Conservation (phyloP, 2,329 filamentous ascomycete species). For the Tolypocladium ophioglossoides region DNA sequence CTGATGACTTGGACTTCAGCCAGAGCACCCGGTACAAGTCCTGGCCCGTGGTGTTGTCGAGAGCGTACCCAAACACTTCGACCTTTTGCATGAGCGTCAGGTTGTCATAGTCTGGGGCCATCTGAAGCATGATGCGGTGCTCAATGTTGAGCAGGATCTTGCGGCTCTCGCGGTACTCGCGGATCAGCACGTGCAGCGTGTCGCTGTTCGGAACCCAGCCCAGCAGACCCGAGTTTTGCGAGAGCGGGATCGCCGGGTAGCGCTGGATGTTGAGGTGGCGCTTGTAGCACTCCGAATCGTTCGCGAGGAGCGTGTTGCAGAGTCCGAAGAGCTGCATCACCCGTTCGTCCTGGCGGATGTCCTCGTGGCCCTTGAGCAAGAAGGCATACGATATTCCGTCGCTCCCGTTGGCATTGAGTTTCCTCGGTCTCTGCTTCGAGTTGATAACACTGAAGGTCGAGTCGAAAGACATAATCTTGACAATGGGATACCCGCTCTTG, state of each 20-base stretch:
- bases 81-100: conserved; percentile 99
- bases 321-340: conserved; percentile 99
- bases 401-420: conserved; percentile 78
- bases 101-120: conserved; percentile 98
- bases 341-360: conserved; percentile 96
- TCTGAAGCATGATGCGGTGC: conserved; percentile 98
- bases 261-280: conserved; percentile 92
- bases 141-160: conserved; percentile 99
- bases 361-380: conserved; percentile 95
- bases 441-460: conserved; percentile 84
- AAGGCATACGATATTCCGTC: conserved; percentile 85
- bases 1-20: conserved; percentile 97
- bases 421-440: conserved; percentile 91
- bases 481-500: conserved; percentile 63
- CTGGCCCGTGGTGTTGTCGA: conserved; percentile 98
- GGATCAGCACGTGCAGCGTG: conserved; percentile 90
- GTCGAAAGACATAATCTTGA: conserved; percentile 83
- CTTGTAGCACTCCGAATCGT: conserved; percentile 95
- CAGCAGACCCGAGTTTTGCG: conserved; percentile 87
- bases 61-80: conserved; percentile 96
- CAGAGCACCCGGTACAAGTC: conserved; percentile 96
- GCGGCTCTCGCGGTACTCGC: conserved; percentile 92
- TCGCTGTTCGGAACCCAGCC: conserved; percentile 98
- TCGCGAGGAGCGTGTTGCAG: conserved; percentile 87
- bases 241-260: conserved; percentile 93